Conservation (phyloP, 2,329 filamentous ascomycete species). For the Chaetomium olivaceum region DNA sequence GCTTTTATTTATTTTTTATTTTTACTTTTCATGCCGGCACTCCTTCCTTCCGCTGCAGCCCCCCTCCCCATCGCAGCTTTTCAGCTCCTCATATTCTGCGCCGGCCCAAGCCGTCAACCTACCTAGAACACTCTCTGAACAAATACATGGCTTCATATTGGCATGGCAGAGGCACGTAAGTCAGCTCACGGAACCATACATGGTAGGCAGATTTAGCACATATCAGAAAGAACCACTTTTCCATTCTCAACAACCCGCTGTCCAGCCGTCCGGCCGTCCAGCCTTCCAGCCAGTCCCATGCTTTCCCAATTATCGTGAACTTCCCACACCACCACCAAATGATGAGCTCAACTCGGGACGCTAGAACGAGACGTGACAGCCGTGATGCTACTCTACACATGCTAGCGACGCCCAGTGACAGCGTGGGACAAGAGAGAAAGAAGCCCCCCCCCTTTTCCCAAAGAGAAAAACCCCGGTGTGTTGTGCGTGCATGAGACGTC, state of each 20-base stretch:
- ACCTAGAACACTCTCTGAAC: not conserved
- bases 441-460: not conserved
- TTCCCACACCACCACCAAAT: not conserved
- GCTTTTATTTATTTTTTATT: not conserved
- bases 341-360: not conserved
- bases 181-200: not conserved
- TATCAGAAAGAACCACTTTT: slow-evolving; percentile 12
- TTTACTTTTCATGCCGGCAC: not conserved
- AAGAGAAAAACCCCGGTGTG: slow-evolving; percentile 5
- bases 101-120: too few relatives aligned
- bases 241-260: slow-evolving; percentile 12
- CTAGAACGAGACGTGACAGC: slow-evolving; percentile 10
- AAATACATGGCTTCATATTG: too few relatives aligned
- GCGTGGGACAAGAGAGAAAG: not conserved
- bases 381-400: slow-evolving; percentile 17
- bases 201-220: not conserved
- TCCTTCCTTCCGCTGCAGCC: not conserved
- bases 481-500: not conserved
- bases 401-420: not conserved
- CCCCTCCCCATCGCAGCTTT: not conserved
- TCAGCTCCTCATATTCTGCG: not conserved
- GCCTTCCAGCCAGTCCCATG: not conserved
- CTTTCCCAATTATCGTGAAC: slow-evolving; percentile 1
- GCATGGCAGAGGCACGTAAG: not conserved
- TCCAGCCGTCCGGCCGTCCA: too few relatives aligned